Evolutionary conservation across 371 early-diverging fungal genomes (phyloP).

Genomic region (Rhizomucor miehei): DNA sequence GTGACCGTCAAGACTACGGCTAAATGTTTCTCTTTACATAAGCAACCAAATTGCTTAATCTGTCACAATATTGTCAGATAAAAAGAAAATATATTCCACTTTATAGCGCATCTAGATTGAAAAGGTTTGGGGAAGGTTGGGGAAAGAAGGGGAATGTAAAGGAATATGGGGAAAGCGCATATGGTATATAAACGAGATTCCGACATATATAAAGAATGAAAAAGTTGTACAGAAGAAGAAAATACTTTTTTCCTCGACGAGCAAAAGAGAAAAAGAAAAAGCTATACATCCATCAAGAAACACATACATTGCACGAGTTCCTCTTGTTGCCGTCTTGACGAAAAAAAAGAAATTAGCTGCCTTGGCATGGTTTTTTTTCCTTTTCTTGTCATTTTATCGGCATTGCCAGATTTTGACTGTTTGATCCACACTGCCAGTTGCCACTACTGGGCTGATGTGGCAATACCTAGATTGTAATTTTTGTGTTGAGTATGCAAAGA

Average conservation of each 20-base stretch:
- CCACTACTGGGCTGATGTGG: conserved; percentile 61
- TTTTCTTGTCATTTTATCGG: conserved; percentile 20
- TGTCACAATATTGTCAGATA: too few relatives aligned
- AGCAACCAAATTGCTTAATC: too few relatives aligned
- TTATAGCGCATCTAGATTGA: too few relatives aligned
- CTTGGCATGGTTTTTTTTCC: background rate
- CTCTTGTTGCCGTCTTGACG: background rate
- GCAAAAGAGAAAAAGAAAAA: background rate
- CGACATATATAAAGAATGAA: background rate
- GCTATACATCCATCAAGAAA: background rate
- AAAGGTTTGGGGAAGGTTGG: too few relatives aligned
- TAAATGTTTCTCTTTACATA: too few relatives aligned
- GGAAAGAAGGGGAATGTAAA: too few relatives aligned
- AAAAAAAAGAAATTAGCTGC: background rate
- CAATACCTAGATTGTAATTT: conserved; percentile 27
- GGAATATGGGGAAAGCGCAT: too few relatives aligned
- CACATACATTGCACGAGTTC: background rate
- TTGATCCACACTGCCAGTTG: conserved; percentile 86
- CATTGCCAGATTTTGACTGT: conserved; percentile 71
- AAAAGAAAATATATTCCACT: too few relatives aligned
- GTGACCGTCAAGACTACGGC: too few relatives aligned
- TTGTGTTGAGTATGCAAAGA: background rate
- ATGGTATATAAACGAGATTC: too few relatives aligned
- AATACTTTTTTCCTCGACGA: background rate
- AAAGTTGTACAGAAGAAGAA: too few relatives aligned